phyloP scores from a whole-genome alignment of 345 rosid species.

The Sisymbrium irio region DNA sequence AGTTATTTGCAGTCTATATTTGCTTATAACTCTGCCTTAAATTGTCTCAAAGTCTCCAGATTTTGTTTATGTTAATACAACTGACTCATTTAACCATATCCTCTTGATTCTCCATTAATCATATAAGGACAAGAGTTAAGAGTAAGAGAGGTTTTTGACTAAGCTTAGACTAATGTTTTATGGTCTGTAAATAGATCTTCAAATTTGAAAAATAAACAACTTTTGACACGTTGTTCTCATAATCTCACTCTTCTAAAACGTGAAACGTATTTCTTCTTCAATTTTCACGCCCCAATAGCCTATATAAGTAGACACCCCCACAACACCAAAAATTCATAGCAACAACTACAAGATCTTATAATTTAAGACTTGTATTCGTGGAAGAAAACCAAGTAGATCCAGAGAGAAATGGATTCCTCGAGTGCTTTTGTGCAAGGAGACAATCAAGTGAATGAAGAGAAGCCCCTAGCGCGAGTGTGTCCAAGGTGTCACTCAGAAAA shows the following conservation, averaged over 20 bases:
- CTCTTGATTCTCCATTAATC: conserved; percentile 16
- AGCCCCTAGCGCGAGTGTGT: conserved; percentile 17
- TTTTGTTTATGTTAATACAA: neutral
- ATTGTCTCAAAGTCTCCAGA: conserved; percentile 11
- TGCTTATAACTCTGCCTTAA: neutral
- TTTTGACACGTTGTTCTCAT: conserved; percentile 18
- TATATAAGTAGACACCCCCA: neutral
- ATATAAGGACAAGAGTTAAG: conserved; percentile 9
- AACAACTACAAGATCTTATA: neutral
- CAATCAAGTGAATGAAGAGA: conserved; percentile 14
- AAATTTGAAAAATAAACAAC: conserved; percentile 2
- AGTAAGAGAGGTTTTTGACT: neutral
- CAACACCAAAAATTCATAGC: neutral
- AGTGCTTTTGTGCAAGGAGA: neutral
- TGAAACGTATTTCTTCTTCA: neutral
- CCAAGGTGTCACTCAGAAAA: conserved; percentile 28
- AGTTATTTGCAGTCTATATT: neutral
- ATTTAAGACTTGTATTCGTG: neutral
- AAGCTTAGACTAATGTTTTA: neutral
- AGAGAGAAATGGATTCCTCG: conserved; percentile 1
- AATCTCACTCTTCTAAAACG: conserved; percentile 4
- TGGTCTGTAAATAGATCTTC: neutral
- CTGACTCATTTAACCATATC: conserved; percentile 1
- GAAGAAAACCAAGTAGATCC: neutral
- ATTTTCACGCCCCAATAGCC: neutral